Percentiles rank a stretch among this genome's conserved stretches.
Evolutionary conservation across 2,329 filamentous ascomycete genomes (phyloP).

Genomic region (Westerdykella aurantiaca): DNA sequence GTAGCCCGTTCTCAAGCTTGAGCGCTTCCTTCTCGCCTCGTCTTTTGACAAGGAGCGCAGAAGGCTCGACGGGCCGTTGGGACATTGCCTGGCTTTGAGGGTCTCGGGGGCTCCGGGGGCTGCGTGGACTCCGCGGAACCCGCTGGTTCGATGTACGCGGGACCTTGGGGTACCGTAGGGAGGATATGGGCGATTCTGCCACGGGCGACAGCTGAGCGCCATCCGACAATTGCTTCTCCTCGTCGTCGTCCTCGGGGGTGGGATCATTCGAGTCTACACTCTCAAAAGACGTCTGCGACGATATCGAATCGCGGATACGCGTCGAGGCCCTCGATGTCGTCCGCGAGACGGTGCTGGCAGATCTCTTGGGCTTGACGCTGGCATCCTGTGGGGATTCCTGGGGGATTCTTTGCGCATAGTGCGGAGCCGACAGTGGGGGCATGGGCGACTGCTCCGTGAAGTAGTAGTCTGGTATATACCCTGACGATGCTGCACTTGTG

Average conservation of each 20-base stretch:
- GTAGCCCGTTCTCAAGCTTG: slow-evolving; percentile 33
- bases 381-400: slow-evolving; percentile 17
- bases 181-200: slow-evolving; percentile 41
- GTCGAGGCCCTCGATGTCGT: slow-evolving; percentile 24
- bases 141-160: slow-evolving; percentile 44
- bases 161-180: slow-evolving; percentile 44
- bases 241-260: slow-evolving; percentile 43
- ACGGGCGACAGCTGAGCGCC: slow-evolving; percentile 38
- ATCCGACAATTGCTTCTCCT: slow-evolving; percentile 27
- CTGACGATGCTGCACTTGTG: background rate
- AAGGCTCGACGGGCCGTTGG: slow-evolving; percentile 7
- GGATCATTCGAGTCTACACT: slow-evolving; percentile 42
- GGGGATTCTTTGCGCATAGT: background rate
- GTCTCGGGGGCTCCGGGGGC: slow-evolving; percentile 13
- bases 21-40: slow-evolving; percentile 31
- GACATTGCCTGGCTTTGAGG: slow-evolving; percentile 3
- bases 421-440: background rate
- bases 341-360: slow-evolving; percentile 26
- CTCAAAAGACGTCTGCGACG: slow-evolving; percentile 44
- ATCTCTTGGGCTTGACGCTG: slow-evolving; percentile 19
- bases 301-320: slow-evolving; percentile 28
- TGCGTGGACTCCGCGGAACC: slow-evolving; percentile 37
- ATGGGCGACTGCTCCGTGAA: slow-evolving; percentile 16
- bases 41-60: slow-evolving; percentile 35
- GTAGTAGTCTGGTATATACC: slow-evolving; percentile 34